Evolutionary conservation across 768 basidiomycete genomes (phyloP), one percentile per base, ranked within the genome.

Genomic region (Mycena metata): DNA sequence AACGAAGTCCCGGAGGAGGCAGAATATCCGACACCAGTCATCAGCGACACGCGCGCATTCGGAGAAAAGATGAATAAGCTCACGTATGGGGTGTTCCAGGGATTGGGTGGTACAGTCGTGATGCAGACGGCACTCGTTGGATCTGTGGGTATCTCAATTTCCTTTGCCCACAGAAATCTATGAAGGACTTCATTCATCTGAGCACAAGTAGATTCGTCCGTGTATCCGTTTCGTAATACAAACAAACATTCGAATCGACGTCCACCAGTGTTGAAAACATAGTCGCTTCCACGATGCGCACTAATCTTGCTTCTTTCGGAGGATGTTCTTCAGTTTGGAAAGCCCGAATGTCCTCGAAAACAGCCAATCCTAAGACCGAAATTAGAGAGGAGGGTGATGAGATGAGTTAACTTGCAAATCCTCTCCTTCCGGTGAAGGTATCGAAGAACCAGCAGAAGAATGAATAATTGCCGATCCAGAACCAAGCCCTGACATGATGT

Each of bases 401-500:
- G n/a, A 45, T 16, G 13, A 36, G 12, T 30, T 5, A 13, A 72
- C 73, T 36, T 39, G 71, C 74, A 30, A 74, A 70, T 33, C 56
- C 55, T 21, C 33, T 60, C 59, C 68, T 60, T 6, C 68, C 67
- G 12, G 64, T 30, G 26, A 76, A 76, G 0, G 69, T 69, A 49
- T 65, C 66, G 49, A 73, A 35, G n/a, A 76, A 46, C 75, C 75
- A 76, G 41, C 66, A 62, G 24, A 60, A 15, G 35, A 56, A 64
- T 0, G 71, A 64, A 26, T 54, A 61, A 21, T 58, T 65, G 24
- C 73, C 75, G 3, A 52, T 54, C 75, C 75, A 76, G 55, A 69
- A 66, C 73, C 71, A 76, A 4, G 67, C 60, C 41, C 59, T 64
- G 24, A 67, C 57, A 24, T 33, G 51, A n/a, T 39, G 63, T 26